A percentile compares a stretch with the other conserved stretches of the same genome.
Conservation (phyloP, 2,329 filamentous ascomycete genomes). For the Aspergillus hiratsukae region DNA sequence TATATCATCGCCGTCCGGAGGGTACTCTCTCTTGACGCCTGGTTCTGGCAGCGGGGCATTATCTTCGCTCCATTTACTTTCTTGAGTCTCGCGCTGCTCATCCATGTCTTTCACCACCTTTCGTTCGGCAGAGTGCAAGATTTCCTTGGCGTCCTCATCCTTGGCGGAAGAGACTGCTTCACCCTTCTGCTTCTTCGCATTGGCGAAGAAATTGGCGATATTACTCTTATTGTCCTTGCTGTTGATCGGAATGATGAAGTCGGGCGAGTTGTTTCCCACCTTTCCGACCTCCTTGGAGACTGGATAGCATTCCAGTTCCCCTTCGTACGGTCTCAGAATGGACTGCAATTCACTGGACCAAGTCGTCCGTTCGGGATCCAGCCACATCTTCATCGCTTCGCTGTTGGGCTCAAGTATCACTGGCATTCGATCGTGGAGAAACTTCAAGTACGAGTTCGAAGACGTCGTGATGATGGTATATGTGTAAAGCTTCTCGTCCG, state of each 20-base stretch:
- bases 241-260: conserved; percentile 75
- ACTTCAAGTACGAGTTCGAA: conserved; percentile 75
- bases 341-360: conserved; percentile 78
- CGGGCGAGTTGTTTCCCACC: conserved; percentile 83
- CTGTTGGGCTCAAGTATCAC: conserved; percentile 79
- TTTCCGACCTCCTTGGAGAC: conserved; percentile 89
- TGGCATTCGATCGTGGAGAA: conserved; percentile 93
- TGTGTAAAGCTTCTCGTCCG: conserved; percentile 69
- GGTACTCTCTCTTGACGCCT: conserved; percentile 47
- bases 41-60: conserved; percentile 48
- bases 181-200: conserved; percentile 38
- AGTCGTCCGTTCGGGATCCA: conserved; percentile 65
- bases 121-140: conserved; percentile 32
- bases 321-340: conserved; percentile 72
- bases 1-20: conserved; percentile 22
- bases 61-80: conserved; percentile 46
- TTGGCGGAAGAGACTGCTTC: conserved; percentile 24
- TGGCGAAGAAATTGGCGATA: conserved; percentile 88
- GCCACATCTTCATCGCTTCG: conserved; percentile 66
- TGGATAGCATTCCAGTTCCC: conserved; percentile 77
- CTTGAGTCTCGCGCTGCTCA: conserved; percentile 37
- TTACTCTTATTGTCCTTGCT: conserved; percentile 87
- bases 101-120: conserved; percentile 12
- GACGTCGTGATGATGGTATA: conserved; percentile 93
- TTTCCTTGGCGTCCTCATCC: conserved; percentile 15